Conservation (phyloP, 2,329 filamentous ascomycete genomes). For the Sordariomycetes sp. region DNA sequence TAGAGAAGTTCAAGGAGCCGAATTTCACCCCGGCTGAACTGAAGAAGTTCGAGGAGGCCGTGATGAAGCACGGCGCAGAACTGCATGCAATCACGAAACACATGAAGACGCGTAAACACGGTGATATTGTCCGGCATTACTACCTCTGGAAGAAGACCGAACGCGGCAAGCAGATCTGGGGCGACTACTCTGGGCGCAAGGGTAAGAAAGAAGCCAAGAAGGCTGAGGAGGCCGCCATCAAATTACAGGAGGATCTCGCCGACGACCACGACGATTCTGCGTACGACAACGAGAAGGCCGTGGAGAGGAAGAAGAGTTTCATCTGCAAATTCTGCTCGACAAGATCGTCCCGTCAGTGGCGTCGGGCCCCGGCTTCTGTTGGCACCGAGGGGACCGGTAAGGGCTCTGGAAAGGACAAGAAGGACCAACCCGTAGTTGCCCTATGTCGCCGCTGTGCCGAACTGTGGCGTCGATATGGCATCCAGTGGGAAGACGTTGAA, state of each 20-base stretch:
- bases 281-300: conserved; percentile 80
- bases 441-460: conserved; percentile 84
- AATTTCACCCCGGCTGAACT: conserved; percentile 64
- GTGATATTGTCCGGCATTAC: conserved; percentile 80
- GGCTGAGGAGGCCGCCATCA: conserved; percentile 55
- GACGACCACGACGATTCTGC: conserved; percentile 91
- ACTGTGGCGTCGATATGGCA: conserved; percentile 89
- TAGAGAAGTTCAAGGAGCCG: conserved; percentile 70
- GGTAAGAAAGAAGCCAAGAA: conserved; percentile 78
- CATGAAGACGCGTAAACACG: conserved; percentile 57
- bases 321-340: conserved; percentile 87
- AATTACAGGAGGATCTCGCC: conserved; percentile 82
- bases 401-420: conserved; percentile 61
- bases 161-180: conserved; percentile 79
- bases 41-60: conserved; percentile 85
- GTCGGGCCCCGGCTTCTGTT: conserved; percentile 68
- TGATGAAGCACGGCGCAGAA: conserved; percentile 84
- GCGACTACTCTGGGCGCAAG: conserved; percentile 73
- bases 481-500: conserved; percentile 90
- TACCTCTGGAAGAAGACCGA: conserved; percentile 97
- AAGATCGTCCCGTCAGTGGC: conserved; percentile 76
- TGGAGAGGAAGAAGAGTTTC: conserved; percentile 66
- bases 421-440: conserved; percentile 60
- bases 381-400: conserved; percentile 44
- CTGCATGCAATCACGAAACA: conserved; percentile 71